Conservation (phyloP, 495 filamentous ascomycete genomes). For the Penicillium flavigenum region DNA sequence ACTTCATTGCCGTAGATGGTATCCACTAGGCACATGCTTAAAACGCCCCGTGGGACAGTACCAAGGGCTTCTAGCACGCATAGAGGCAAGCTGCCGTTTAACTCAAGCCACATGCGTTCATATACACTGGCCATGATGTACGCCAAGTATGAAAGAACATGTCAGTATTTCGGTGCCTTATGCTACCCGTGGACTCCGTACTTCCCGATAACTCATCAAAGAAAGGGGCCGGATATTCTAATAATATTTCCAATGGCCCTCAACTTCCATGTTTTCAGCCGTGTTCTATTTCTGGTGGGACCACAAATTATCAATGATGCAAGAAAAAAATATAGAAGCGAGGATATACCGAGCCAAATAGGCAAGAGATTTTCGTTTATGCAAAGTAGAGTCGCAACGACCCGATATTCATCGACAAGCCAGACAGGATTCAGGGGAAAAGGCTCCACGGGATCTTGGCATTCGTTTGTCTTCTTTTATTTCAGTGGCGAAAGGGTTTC, state of each 20-base stretch:
- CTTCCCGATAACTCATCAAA: neutral
- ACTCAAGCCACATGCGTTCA: neutral
- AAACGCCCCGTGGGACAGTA: constrained; percentile 2
- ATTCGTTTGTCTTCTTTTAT: constrained; percentile 1
- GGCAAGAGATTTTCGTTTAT: constrained; percentile 9
- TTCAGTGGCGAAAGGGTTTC: neutral
- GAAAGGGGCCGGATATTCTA: neutral
- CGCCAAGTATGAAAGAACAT: neutral
- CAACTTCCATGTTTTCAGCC: no score
- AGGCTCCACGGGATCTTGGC: constrained; percentile 10
- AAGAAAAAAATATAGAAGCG: neutral
- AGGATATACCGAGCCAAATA: constrained; percentile 1
- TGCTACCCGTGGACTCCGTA: neutral
- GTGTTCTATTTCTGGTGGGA: constrained; percentile 3
- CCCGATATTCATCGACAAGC: neutral
- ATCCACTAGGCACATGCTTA: constrained; percentile 5
- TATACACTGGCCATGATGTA: neutral
- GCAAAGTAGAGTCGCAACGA: neutral
- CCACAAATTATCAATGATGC: constrained; percentile 3
- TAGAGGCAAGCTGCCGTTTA: neutral
- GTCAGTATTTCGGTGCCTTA: neutral
- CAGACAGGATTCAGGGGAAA: constrained; percentile 10
- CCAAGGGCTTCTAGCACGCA: no score
- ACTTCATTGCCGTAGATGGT: neutral
- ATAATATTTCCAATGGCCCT: neutral